These are phyloP conservation scores for Paratrypanosoma confusum DNA, from an alignment of 208 protist species.

Conservation along the genomic window DNA sequence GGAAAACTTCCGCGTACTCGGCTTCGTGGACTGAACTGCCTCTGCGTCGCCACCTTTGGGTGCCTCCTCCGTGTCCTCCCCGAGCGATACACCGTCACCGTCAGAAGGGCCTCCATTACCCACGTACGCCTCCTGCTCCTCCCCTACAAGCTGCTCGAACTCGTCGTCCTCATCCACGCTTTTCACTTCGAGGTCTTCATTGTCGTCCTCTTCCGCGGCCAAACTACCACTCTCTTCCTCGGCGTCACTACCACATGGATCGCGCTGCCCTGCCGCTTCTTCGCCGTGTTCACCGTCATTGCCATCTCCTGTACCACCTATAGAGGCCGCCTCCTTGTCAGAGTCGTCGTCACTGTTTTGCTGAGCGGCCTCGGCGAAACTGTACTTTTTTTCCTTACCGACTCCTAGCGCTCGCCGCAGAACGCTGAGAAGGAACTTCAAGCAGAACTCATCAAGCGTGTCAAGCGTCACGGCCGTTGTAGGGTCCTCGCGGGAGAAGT, in stretches of 20 bases:
- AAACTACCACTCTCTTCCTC: neutral
- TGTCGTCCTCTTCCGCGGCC: neutral
- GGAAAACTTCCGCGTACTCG: too few relatives aligned
- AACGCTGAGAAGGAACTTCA: constrained; percentile 75
- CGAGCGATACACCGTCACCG: too few relatives aligned
- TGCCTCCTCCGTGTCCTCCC: constrained; percentile 4
- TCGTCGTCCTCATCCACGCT: constrained; percentile 34
- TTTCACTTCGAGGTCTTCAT: constrained; percentile 6
- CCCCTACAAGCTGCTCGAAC: constrained; percentile 54
- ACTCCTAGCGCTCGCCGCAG: constrained; percentile 81
- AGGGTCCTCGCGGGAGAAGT: constrained; percentile 82
- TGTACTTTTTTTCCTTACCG: constrained; percentile 63
- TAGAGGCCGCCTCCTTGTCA: constrained; percentile 1
- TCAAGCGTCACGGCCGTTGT: constrained; percentile 75
- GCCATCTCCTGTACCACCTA: neutral
- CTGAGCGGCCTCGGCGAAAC: constrained; percentile 10
- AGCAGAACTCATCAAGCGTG: constrained; percentile 83
- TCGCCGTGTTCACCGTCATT: neutral
- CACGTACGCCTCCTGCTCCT: constrained; percentile 24
- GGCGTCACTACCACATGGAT: neutral
- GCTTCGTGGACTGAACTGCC: neutral
- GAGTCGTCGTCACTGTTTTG: constrained; percentile 4
- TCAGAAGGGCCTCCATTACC: too few relatives aligned
- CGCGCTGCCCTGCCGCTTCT: neutral
- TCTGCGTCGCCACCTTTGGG: constrained; percentile 3